Conservation (phyloP, 352 stramenopile genomes). For the Globisporangium rhizosaccharum region DNA sequence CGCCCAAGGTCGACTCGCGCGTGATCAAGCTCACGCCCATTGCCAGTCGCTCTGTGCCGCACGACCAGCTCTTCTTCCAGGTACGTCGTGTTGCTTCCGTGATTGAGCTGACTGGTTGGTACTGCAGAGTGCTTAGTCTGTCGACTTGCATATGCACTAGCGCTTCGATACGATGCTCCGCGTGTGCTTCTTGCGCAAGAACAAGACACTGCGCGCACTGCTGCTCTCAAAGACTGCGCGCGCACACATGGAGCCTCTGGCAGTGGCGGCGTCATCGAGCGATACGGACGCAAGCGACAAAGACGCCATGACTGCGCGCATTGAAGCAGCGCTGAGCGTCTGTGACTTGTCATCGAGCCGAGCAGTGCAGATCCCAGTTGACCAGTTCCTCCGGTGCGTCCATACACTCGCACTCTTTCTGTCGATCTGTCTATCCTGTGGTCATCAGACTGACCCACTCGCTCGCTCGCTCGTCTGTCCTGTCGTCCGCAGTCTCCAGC, state of each 20-base stretch:
- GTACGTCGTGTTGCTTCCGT: too few relatives aligned
- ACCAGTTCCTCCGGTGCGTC: conserved; percentile 47
- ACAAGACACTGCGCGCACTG: conserved; percentile 80
- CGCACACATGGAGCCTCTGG: conserved; percentile 19
- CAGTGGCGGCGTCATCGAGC: neutral
- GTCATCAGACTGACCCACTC: too few relatives aligned
- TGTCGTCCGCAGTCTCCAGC: conserved; percentile 29
- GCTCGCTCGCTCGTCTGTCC: too few relatives aligned
- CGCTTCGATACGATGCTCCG: conserved; percentile 74
- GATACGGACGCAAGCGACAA: conserved; percentile 13
- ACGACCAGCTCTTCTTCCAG: conserved; percentile 49
- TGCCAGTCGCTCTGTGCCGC: conserved; percentile 9
- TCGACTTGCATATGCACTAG: conserved; percentile 15
- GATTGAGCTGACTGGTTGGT: too few relatives aligned
- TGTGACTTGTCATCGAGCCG: conserved; percentile 43
- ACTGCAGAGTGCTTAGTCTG: neutral
- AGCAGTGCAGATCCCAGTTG: conserved; percentile 58
- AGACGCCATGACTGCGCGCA: conserved; percentile 28
- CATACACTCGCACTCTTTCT: neutral
- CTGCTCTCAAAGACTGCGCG: conserved; percentile 61
- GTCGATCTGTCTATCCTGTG: neutral
- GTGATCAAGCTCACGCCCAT: conserved; percentile 65
- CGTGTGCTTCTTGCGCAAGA: conserved; percentile 77
- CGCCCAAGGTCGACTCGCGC: conserved; percentile 78
- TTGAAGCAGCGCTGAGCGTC: conserved; percentile 42